Conservation (phyloP, 2,329 filamentous ascomycete species). For the Clarireedia sp. region DNA sequence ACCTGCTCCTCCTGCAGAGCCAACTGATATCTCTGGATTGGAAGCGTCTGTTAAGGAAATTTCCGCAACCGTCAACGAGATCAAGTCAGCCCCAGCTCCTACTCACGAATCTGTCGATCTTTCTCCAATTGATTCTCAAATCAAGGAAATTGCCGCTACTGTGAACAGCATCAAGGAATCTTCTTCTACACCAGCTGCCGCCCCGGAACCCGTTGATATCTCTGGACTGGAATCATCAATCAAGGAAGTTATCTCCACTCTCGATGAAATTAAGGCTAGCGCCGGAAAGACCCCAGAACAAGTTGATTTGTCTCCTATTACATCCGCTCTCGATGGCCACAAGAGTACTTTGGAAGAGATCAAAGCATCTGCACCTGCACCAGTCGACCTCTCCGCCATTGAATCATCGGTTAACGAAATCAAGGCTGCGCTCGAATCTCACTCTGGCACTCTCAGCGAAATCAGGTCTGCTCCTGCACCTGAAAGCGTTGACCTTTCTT, state of each 20-base stretch:
- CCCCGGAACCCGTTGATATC: constrained; percentile 13
- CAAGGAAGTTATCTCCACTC: constrained; percentile 14
- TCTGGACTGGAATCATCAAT: constrained; percentile 13
- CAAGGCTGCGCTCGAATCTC: constrained; percentile 7
- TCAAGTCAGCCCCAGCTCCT: constrained; percentile 15
- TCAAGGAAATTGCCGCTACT: constrained; percentile 14
- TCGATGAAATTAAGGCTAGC: constrained; percentile 12
- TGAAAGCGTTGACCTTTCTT: constrained; percentile 14
- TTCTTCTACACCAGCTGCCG: constrained; percentile 9
- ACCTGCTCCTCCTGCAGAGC: constrained; percentile 12
- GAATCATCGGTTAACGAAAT: constrained; percentile 10
- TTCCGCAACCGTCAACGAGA: constrained; percentile 11
- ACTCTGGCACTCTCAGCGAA: constrained; percentile 10
- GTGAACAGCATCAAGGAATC: constrained; percentile 7
- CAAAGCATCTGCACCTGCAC: constrained; percentile 8
- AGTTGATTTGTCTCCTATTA: constrained; percentile 15
- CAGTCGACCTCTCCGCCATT: constrained; percentile 13
- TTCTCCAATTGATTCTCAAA: constrained; percentile 11
- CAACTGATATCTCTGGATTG: constrained; percentile 13
- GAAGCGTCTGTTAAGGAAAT: constrained; percentile 11
- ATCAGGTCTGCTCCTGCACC: constrained; percentile 13
- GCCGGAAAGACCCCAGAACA: background rate
- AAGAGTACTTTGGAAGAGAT: constrained; percentile 10
- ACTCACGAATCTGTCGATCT: constrained; percentile 15
- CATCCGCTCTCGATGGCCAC: constrained; percentile 13